A percentile compares a stretch with the other conserved stretches of the same genome.
phyloP scores from a whole-genome alignment of 768 basidiomycete genomes.

The Termitomyces sp. region DNA sequence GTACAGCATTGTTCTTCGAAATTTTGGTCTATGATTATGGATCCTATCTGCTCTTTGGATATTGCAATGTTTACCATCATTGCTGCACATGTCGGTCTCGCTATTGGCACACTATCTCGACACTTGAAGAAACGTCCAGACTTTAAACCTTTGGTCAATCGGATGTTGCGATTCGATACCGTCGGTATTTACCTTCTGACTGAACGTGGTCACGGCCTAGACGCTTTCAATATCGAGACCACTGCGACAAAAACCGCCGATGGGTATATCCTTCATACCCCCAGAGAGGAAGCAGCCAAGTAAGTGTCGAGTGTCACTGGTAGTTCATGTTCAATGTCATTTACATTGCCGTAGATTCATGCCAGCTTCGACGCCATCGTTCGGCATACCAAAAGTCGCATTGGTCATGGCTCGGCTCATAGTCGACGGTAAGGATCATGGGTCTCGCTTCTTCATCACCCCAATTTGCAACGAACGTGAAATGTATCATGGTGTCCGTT shows the following conservation, averaged over 20 bases:
- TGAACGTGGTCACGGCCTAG: constrained; percentile 59
- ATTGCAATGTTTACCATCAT: constrained; percentile 52
- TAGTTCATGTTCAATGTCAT: constrained; percentile 1
- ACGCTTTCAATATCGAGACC: constrained; percentile 59
- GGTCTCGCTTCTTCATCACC: constrained; percentile 52
- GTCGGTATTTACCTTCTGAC: constrained; percentile 51
- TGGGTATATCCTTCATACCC: constrained; percentile 54
- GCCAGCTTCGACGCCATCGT: constrained; percentile 53
- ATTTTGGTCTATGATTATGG: constrained; percentile 53
- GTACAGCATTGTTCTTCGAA: constrained; percentile 44
- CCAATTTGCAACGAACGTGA: constrained; percentile 50
- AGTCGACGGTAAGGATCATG: constrained; percentile 46
- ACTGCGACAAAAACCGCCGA: constrained; percentile 48
- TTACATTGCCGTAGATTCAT: constrained; percentile 41
- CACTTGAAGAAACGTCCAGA: constrained; percentile 48
- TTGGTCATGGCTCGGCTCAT: constrained; percentile 56
- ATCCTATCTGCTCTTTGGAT: constrained; percentile 49
- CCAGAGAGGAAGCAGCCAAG: constrained; percentile 58
- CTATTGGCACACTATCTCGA: constrained; percentile 51
- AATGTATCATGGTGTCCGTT: constrained; percentile 51
- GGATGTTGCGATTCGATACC: constrained; percentile 49
- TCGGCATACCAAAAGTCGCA: constrained; percentile 52
- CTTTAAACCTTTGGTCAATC: constrained; percentile 43
- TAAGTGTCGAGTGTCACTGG: constrained; percentile 22
- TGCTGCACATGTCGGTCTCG: constrained; percentile 47